Percentiles rank a stretch among this genome's conserved stretches.
Evolutionary conservation across 2,329 filamentous ascomycete genomes (phyloP).

Genomic region (Mycosphaerella arachidis): DNA sequence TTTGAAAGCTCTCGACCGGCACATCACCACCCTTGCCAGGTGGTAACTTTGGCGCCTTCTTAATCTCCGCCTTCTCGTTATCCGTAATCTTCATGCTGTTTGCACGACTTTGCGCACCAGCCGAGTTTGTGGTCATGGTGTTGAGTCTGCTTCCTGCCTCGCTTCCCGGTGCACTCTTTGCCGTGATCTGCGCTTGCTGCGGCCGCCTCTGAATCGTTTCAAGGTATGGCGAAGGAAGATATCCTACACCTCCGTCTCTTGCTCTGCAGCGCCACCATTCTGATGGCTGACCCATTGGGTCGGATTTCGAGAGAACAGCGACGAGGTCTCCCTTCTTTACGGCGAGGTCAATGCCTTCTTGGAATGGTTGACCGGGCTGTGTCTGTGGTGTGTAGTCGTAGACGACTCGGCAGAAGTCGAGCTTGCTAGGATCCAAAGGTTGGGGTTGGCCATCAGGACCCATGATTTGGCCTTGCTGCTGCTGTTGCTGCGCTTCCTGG

Average conservation of each 20-base stretch:
- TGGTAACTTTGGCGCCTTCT: constrained; percentile 28
- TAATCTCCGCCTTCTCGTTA: constrained; percentile 32
- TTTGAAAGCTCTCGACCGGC: constrained; percentile 65
- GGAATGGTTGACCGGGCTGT: constrained; percentile 40
- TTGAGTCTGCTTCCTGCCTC: constrained; percentile 47
- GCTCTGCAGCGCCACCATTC: constrained; percentile 98
- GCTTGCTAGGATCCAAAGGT: constrained; percentile 76
- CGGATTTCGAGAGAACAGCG: constrained; percentile 85
- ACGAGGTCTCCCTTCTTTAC: constrained; percentile 91
- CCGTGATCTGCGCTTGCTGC: constrained; percentile 42
- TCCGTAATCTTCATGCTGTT: constrained; percentile 46
- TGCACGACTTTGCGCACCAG: constrained; percentile 35
- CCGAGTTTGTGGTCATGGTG: constrained; percentile 49
- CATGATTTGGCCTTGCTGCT: constrained; percentile 52
- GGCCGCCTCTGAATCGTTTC: constrained; percentile 63
- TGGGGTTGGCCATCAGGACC: constrained; percentile 40
- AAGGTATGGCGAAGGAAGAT: constrained; percentile 85
- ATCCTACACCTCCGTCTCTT: constrained; percentile 83
- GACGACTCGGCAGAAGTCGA: constrained; percentile 91
- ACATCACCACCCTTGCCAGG: constrained; percentile 57
- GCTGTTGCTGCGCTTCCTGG: constrained; percentile 72
- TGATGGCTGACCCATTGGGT: constrained; percentile 83
- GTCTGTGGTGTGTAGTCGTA: constrained; percentile 89
- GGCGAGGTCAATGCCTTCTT: constrained; percentile 74
- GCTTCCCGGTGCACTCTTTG: constrained; percentile 41